Evolutionary conservation across 108 stramenopile genomes (phyloP), one percentile per base, ranked within the genome.

Genomic region (Cyclotella cryptica): DNA sequence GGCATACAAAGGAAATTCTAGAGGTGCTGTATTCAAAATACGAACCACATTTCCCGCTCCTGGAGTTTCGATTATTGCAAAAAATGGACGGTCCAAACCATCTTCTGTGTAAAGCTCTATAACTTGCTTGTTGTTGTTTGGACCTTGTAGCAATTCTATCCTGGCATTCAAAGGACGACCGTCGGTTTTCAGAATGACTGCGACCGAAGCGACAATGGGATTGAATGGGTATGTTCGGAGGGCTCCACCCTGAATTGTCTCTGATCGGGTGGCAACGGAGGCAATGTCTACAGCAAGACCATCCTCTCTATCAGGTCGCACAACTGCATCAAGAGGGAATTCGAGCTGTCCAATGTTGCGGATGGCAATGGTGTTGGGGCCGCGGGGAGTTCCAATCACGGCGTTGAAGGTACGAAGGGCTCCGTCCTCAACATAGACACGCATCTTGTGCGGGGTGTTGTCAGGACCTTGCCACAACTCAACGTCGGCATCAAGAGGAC

Each of bases 121-220:
- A 43, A 91, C 88, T 77, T 94, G 93, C 85, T 94, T 94, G 90
- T 86, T 91, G 78, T 94, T 91, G 82, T 94, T 94, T 51, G 93
- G 93, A 58, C 93, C 93, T 76, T 90, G 90, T 73, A 90, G 85
- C 62, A 94, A 73, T 71, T 92, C 93, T 59, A 94, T 85, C 63
- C 89, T 72, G 28, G 91, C 89, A 69, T 91, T 92, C 65, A 94
- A 72, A 9, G 90, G 90, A 84, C 93, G 89, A 54, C 90, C 93
- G 69, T 92, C 93, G 22, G 89, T 90, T 70, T 81, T 84, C 27
- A 94, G 75, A 35, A 86, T 61, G 68, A 94, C 72, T 35, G 82
- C 80, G 42, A 94, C 93, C 42, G 85, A 88, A 30, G 83, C 84
- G 22, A 94, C 93, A 26, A 85, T 76, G 51, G 89, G 87, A 39